A percentile compares a stretch with the other conserved stretches of the same genome.
phyloP scores from a whole-genome alignment of 495 filamentous ascomycete species.

The Clohesyomyces aquaticus region DNA sequence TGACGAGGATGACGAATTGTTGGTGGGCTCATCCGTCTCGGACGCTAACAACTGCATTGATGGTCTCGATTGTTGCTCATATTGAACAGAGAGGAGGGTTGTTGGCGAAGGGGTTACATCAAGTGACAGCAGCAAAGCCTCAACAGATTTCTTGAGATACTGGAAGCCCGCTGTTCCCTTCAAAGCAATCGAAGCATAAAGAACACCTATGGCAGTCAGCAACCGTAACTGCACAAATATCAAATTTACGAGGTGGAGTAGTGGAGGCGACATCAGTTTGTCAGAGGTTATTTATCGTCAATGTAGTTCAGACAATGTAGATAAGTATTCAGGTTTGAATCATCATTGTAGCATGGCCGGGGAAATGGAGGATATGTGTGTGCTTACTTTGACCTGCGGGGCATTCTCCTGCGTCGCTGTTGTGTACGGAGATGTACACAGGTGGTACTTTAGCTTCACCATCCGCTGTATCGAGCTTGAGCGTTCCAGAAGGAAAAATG shows the following conservation, averaged over 20 bases:
- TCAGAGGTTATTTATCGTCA: constrained; percentile 85
- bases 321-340: constrained; percentile 86
- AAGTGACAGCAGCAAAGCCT: constrained; percentile 20
- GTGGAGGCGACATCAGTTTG: constrained; percentile 72
- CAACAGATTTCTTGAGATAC: constrained; percentile 30
- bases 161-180: constrained; percentile 14
- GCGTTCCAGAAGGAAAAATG: constrained; percentile 63
- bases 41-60: not conserved
- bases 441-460: constrained; percentile 51
- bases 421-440: constrained; percentile 76
- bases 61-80: constrained; percentile 21
- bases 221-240: not conserved
- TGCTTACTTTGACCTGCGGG: constrained; percentile 84
- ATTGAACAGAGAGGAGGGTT: constrained; percentile 35
- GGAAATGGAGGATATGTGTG: constrained; percentile 23
- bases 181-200: constrained; percentile 33
- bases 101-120: constrained; percentile 19
- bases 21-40: not conserved
- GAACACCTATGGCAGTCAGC: constrained; percentile 26
- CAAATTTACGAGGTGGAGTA: constrained; percentile 7
- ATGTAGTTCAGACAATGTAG: constrained; percentile 94
- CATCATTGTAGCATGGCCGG: constrained; percentile 71
- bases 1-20: constrained; percentile 12
- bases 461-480: constrained; percentile 37
- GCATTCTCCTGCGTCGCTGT: constrained; percentile 87